A percentile compares a stretch with the other conserved stretches of the same genome.
phyloP scores from a whole-genome alignment of 2,329 filamentous ascomycete species.

The Colletotrichum musicola region DNA sequence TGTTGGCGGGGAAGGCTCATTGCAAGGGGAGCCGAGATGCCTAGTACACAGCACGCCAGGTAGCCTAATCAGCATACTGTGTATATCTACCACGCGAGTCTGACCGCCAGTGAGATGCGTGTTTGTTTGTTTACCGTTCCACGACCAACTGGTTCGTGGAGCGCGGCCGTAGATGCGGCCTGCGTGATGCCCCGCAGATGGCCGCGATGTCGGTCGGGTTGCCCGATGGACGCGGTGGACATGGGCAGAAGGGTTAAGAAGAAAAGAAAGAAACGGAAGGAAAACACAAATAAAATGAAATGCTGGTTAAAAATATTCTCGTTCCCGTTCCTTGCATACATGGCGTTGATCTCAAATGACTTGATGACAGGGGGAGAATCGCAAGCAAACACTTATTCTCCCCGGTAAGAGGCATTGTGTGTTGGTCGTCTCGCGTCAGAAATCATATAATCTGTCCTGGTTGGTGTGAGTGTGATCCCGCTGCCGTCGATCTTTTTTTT shows the following conservation, averaged over 20 bases:
- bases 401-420: too few relatives aligned
- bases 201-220: not conserved
- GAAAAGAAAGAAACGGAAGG: too few relatives aligned
- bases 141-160: constrained; percentile 27
- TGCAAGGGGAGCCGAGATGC: constrained; percentile 7
- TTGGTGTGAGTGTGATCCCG: too few relatives aligned
- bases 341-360: constrained; percentile 10
- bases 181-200: constrained; percentile 11
- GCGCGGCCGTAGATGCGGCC: constrained; percentile 36
- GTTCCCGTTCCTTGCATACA: not conserved
- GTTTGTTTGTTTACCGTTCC: constrained; percentile 31
- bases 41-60: constrained; percentile 32
- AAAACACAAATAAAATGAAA: too few relatives aligned
- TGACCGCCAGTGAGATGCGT: not conserved
- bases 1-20: not conserved
- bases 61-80: constrained; percentile 38
- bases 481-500: too few relatives aligned
- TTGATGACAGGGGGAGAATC: not conserved
- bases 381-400: too few relatives aligned
- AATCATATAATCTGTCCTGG: too few relatives aligned
- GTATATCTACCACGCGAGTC: constrained; percentile 3
- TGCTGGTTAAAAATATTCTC: not conserved
- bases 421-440: too few relatives aligned
- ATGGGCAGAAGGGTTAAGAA: not conserved
- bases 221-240: not conserved